A percentile compares a stretch with the other conserved stretches of the same genome.
Evolutionary conservation across 2,329 filamentous ascomycete genomes (phyloP).

Genomic region (Gnomoniopsis sp.): DNA sequence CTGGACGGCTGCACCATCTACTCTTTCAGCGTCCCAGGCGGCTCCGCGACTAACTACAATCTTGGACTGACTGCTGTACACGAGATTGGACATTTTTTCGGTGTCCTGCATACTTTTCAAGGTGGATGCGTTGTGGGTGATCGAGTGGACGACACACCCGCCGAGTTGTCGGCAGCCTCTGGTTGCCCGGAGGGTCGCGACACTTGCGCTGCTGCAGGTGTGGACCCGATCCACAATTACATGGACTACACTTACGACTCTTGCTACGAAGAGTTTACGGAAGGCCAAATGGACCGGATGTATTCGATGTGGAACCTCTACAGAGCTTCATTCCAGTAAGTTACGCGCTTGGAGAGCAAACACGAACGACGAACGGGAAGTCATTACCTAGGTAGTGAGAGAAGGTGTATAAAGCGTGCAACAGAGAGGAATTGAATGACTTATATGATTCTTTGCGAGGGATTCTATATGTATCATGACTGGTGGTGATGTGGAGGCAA

Average conservation of each 20-base stretch:
- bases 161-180: conserved; percentile 29
- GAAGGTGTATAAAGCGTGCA: no score
- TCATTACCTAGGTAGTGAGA: no score
- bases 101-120: conserved; percentile 42
- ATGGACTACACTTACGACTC: conserved; percentile 36
- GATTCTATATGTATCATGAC: not conserved
- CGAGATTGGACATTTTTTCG: conserved; percentile 43
- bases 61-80: conserved; percentile 36
- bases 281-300: conserved; percentile 33
- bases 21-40: conserved; percentile 28
- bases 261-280: conserved; percentile 38
- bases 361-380: not conserved
- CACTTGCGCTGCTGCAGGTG: conserved; percentile 28
- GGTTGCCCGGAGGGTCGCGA: conserved; percentile 36
- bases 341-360: not conserved
- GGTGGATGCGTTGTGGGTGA: conserved; percentile 39
- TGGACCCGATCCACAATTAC: conserved; percentile 34
- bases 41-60: conserved; percentile 29
- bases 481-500: not conserved
- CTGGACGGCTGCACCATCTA: conserved; percentile 29
- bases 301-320: conserved; percentile 27
- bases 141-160: conserved; percentile 37
- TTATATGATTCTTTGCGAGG: no score
- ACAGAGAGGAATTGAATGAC: no score
- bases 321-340: conserved; percentile 19